Evolutionary conservation across 176 grass and related monocot genomes (phyloP).

Genomic region (Carex littledalei): DNA sequence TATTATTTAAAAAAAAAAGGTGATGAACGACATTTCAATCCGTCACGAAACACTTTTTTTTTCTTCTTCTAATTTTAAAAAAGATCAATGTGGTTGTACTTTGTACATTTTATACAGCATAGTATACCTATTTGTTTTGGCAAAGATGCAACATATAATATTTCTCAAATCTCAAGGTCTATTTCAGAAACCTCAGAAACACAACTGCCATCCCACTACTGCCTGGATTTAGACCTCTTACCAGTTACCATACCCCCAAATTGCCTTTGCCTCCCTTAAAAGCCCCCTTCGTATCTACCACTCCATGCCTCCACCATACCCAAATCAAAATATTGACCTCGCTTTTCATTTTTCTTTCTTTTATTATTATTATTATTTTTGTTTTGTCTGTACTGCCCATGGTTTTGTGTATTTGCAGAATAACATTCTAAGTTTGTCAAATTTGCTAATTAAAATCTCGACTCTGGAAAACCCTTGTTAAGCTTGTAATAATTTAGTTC

Average conservation of each 20-base stretch:
- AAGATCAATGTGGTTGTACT: background rate
- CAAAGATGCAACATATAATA: background rate
- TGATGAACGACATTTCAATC: background rate
- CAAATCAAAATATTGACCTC: background rate
- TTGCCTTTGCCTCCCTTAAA: constrained; percentile 54
- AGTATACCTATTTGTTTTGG: background rate
- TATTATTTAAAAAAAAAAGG: background rate
- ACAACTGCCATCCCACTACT: constrained; percentile 27
- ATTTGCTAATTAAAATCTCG: background rate
- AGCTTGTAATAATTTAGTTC: background rate
- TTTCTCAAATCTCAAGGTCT: background rate
- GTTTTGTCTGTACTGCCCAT: background rate
- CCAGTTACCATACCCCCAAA: background rate
- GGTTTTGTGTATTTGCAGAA: background rate
- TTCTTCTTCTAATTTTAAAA: background rate
- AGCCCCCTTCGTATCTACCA: constrained; percentile 33
- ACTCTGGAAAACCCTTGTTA: background rate
- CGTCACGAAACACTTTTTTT: background rate
- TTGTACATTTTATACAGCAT: background rate
- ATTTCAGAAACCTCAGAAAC: constrained; percentile 9
- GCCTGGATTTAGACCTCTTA: constrained; percentile 33
- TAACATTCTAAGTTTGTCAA: background rate
- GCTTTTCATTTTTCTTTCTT: background rate
- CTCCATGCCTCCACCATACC: background rate
- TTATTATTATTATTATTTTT: background rate